Evolutionary conservation across 139 green algal genomes (phyloP).

Genomic region (Limnomonas spitsbergensis): DNA sequence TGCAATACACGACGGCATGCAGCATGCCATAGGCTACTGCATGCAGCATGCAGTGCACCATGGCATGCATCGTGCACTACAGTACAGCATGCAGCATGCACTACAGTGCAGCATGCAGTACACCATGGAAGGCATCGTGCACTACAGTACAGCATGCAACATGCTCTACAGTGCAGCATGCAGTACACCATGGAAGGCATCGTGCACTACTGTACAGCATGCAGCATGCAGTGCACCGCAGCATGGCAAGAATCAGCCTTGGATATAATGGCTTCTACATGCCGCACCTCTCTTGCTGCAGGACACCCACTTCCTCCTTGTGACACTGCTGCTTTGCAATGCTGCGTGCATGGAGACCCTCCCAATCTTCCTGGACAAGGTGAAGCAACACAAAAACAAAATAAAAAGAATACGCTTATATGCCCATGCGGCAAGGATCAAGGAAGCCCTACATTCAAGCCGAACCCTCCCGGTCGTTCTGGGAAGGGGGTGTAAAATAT

Average conservation of each 20-base stretch:
- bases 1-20: too few relatives aligned
- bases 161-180: neutral
- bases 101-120: too few relatives aligned
- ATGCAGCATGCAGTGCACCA: too few relatives aligned
- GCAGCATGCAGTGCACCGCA: too few relatives aligned
- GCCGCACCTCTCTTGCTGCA: neutral
- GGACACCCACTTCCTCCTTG: slow-evolving; percentile 47
- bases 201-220: neutral
- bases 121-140: too few relatives aligned
- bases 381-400: slow-evolving; percentile 55
- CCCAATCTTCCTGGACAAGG: slow-evolving; percentile 72
- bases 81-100: too few relatives aligned
- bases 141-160: neutral
- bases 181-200: neutral
- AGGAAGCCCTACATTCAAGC: too few relatives aligned
- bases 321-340: slow-evolving; percentile 69
- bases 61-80: too few relatives aligned
- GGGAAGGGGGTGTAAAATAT: too few relatives aligned
- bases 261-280: neutral
- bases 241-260: neutral
- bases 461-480: too few relatives aligned
- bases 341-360: slow-evolving; percentile 60
- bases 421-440: too few relatives aligned
- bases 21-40: too few relatives aligned
- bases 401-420: neutral